Percentiles rank a stretch among this genome's conserved stretches.
Evolutionary conservation across 78 protist genomes (phyloP).

Genomic region (Blattamonas nauphoetae): DNA sequence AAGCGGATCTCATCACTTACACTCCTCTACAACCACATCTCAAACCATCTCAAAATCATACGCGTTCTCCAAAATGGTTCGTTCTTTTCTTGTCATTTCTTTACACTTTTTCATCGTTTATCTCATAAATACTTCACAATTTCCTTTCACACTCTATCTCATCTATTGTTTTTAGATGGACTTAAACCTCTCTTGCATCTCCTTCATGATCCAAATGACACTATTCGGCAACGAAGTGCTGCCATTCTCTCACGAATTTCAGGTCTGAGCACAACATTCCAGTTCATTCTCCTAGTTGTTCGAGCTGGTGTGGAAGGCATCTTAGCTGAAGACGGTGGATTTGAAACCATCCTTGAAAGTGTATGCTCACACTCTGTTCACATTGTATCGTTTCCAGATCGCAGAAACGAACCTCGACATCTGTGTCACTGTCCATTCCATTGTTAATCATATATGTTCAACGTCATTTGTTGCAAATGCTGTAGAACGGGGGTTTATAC

Average conservation of each 20-base stretch:
- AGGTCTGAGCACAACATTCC: too few relatives aligned
- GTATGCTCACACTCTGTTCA: background rate
- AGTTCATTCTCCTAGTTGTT: too few relatives aligned
- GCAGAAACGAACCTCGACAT: background rate
- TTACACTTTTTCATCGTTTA: too few relatives aligned
- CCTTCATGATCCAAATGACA: background rate
- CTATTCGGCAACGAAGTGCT: background rate
- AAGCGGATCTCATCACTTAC: background rate
- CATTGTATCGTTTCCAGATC: background rate
- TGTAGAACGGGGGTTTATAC: background rate
- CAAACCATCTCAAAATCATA: background rate
- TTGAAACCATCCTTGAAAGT: background rate
- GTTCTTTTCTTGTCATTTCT: too few relatives aligned
- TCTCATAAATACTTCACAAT: too few relatives aligned
- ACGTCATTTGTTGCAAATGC: background rate
- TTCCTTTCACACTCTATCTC: too few relatives aligned
- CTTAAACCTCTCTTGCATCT: background rate
- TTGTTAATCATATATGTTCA: background rate
- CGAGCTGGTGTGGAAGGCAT: background rate
- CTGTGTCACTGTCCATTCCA: background rate
- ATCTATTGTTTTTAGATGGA: background rate
- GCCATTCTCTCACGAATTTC: background rate
- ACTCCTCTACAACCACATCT: background rate
- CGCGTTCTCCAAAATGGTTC: background rate
- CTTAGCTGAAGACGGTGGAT: background rate